A percentile compares a stretch with the other conserved stretches of the same genome.
These are phyloP conservation scores for Axilococcus clingmanii DNA, from an alignment of 139 green algal genomes.

Conservation along the genomic window DNA sequence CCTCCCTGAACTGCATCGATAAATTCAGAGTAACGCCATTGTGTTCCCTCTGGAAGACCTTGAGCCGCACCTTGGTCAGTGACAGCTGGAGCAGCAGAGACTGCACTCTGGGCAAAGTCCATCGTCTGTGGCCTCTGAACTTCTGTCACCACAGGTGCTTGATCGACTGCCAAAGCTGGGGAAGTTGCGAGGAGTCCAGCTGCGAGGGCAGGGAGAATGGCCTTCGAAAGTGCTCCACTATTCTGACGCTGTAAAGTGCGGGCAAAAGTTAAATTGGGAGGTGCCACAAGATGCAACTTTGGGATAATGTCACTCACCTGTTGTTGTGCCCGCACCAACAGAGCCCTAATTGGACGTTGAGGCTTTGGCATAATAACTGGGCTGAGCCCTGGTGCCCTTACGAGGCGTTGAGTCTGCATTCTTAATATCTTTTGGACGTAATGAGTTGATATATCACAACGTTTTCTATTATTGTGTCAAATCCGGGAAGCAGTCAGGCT, in stretches of 20 bases:
- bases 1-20: slow-evolving; percentile 77
- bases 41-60: slow-evolving; percentile 85
- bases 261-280: neutral
- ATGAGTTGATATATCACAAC: too few species aligned
- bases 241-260: neutral
- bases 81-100: slow-evolving; percentile 26
- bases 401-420: too few species aligned
- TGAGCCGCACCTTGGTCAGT: too few species aligned
- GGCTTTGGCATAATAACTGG: too few species aligned
- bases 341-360: too few species aligned
- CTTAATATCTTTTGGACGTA: too few species aligned
- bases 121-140: slow-evolving; percentile 20
- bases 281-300: too few species aligned
- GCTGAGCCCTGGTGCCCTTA: too few species aligned
- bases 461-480: too few species aligned
- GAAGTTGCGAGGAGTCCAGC: slow-evolving; percentile 28
- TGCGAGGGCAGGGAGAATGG: slow-evolving; percentile 34
- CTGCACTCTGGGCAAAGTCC: slow-evolving; percentile 13
- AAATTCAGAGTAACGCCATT: slow-evolving; percentile 98
- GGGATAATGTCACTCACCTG: too few species aligned
- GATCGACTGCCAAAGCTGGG: slow-evolving; percentile 36
- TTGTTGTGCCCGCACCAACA: too few species aligned
- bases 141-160: slow-evolving; percentile 28
- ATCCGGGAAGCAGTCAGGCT: too few species aligned
- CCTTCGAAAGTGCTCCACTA: neutral